Conservation (phyloP, 306 rosid genomes). For the peach (Prunus persica) region DNA sequence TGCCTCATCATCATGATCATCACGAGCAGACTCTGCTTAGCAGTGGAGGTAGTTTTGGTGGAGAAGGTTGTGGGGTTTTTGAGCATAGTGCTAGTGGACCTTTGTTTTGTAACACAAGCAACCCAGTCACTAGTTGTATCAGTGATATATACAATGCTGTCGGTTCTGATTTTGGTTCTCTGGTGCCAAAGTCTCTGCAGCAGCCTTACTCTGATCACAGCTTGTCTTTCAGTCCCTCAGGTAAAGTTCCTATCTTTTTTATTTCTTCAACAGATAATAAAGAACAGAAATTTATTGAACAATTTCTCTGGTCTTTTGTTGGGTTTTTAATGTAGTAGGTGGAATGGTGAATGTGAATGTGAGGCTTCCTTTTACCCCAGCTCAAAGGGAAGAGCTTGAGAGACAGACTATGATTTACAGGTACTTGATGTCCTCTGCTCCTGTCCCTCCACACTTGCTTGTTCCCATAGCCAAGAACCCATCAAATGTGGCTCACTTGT, state of each 20-base stretch:
- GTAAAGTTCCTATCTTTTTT: constrained; percentile 5
- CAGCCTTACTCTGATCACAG: constrained; percentile 17
- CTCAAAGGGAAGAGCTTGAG: constrained; percentile 36
- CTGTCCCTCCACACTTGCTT: constrained; percentile 33
- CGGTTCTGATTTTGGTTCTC: constrained; percentile 9
- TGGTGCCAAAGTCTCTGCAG: constrained; percentile 13
- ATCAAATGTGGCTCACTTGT: background rate
- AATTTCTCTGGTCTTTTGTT: constrained; percentile 7
- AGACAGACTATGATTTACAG: constrained; percentile 30
- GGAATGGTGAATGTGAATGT: constrained; percentile 27
- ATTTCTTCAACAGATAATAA: background rate
- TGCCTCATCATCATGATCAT: constrained; percentile 10
- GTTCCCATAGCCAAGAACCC: constrained; percentile 20
- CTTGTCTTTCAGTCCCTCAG: constrained; percentile 23
- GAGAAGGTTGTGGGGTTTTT: constrained; percentile 10
- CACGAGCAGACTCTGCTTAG: constrained; percentile 12
- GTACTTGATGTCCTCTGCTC: constrained; percentile 24
- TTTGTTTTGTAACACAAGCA: constrained; percentile 25
- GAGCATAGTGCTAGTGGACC: constrained; percentile 3
- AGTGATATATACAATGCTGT: constrained; percentile 16
- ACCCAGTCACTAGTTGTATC: background rate
- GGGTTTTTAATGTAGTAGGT: background rate
- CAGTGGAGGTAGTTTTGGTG: constrained; percentile 19
- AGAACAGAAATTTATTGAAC: background rate
- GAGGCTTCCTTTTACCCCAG: constrained; percentile 23